Evolutionary conservation across 306 rosid species (phyloP), one percentile per base, ranked within the genome.

Genomic region (Cucumis hystrix): DNA sequence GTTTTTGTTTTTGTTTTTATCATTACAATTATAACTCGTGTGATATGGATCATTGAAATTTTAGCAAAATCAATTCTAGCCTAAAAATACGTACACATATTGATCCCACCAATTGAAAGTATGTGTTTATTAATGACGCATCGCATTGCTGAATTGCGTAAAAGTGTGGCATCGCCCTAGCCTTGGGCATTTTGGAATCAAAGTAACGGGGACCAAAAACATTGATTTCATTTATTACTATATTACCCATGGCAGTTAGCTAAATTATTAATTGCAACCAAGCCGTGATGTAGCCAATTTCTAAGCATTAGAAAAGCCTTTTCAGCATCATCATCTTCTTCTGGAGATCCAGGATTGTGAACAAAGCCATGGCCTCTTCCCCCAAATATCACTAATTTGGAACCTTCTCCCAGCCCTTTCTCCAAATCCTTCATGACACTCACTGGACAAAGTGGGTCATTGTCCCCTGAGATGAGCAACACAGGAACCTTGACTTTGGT

Each of bases 241-340:
- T 11, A 60, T 25, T 28, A 14, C 4, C 9, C 6, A 28, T 61
- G 8, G 40, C 40, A 28, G 5, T 6, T 61, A 4, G 47, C 67
- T 45, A 47, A 35, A 80, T 80, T 80, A 49, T 20, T 83, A 35
- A 47, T 33, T 60, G 74, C 79, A 55, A 69, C 78, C 84, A 87
- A 86, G 57, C 83, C 84, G 57, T 87, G 86, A 77, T 82, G 23
- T 13, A 91, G 65, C 96, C 96, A 91, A 78, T 93, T 90, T 88
- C 85, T 91, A 87, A 87, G 79, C 17, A 86, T 78, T 76, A 77
- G 66, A 79, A 84, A 93, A 49, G 95, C 95, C 80, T 77, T 81
- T 80, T 93, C 98, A 58, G 98, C 98, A 84, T 93, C 97, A 39
- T 55, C 88, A 83, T 93, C 97, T 76, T 93, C 97, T 67, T 91